Evolutionary conservation across 805 yeast species (phyloP).

Genomic region (Candida tallmaniae): DNA sequence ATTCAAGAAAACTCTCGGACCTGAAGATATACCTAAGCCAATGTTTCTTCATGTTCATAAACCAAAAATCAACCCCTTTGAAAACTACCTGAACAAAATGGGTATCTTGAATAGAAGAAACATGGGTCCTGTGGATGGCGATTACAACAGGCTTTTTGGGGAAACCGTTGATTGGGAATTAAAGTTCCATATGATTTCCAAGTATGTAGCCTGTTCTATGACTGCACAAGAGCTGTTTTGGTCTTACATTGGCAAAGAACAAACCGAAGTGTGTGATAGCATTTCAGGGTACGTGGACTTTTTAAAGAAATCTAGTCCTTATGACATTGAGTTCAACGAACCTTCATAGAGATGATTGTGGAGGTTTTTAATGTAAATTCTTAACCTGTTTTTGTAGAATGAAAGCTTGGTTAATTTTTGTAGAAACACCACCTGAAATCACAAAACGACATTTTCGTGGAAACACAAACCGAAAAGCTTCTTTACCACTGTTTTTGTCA

Average conservation of each 20-base stretch:
- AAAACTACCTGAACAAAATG: slow-evolving; percentile 15
- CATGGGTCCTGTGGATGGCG: slow-evolving; percentile 19
- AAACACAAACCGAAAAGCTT: too few species aligned
- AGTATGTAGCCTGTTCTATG: slow-evolving; percentile 27
- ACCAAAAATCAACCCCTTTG: slow-evolving; percentile 29
- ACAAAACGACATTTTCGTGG: too few species aligned
- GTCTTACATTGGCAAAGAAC: slow-evolving; percentile 1
- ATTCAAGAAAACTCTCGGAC: slow-evolving; percentile 10
- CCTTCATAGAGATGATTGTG: too few species aligned
- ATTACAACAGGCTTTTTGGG: slow-evolving; percentile 4
- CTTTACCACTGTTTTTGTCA: too few species aligned
- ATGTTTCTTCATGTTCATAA: slow-evolving; percentile 29
- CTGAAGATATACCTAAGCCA: slow-evolving; percentile 17
- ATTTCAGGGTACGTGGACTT: slow-evolving; percentile 5
- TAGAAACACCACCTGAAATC: too few species aligned
- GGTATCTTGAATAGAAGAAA: slow-evolving; percentile 19
- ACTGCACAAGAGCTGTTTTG: slow-evolving; percentile 7
- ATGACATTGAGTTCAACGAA: too few species aligned
- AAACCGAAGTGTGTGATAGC: slow-evolving; percentile 3
- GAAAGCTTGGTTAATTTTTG: too few species aligned
- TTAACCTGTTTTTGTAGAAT: too few species aligned
- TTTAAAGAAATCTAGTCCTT: slow-evolving; percentile 6
- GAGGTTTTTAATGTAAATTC: too few species aligned
- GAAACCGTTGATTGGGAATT: slow-evolving; percentile 29
- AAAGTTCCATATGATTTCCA: slow-evolving; percentile 26